Percentiles rank a stretch among this genome's conserved stretches.
Conservation (phyloP, 2,329 filamentous ascomycete species). For the Arachnopeziza araneosa region DNA sequence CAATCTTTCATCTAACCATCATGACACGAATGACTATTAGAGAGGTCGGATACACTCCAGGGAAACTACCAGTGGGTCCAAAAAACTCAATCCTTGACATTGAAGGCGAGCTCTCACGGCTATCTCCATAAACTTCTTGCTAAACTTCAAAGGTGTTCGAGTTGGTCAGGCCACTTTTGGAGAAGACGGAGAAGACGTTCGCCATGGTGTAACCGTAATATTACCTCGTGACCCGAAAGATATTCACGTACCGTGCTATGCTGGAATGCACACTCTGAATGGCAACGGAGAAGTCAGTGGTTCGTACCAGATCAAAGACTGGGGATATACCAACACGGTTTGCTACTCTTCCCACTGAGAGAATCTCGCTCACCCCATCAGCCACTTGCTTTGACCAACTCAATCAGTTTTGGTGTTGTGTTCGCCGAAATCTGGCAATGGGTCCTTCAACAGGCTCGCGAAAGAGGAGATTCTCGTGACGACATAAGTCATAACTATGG, state of each 20-base stretch:
- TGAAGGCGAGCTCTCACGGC: constrained; percentile 12
- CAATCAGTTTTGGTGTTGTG: constrained; percentile 33
- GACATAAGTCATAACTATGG: constrained; percentile 24
- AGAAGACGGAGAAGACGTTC: constrained; percentile 22
- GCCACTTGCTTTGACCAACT: constrained; percentile 34
- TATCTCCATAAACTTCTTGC: background rate
- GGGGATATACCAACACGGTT: constrained; percentile 28
- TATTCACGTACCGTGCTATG: constrained; percentile 27
- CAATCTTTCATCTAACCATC: background rate
- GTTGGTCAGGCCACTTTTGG: constrained; percentile 27
- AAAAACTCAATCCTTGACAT: constrained; percentile 30
- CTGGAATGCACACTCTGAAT: constrained; percentile 26
- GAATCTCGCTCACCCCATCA: constrained; percentile 1
- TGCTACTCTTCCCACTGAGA: background rate
- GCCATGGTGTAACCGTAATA: constrained; percentile 28
- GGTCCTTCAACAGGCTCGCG: constrained; percentile 9
- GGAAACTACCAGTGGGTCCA: constrained; percentile 21
- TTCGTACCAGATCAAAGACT: constrained; percentile 26
- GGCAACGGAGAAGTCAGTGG: constrained; percentile 29
- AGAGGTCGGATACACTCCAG: constrained; percentile 25
- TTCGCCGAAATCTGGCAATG: constrained; percentile 28
- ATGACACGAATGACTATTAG: constrained; percentile 21
- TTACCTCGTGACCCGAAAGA: constrained; percentile 25
- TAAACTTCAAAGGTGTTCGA: constrained; percentile 19
- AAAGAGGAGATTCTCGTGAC: constrained; percentile 12